Evolutionary conservation across 2,329 filamentous ascomycete genomes (phyloP), one percentile per base, ranked within the genome.

Genomic region (Arthrocladium fulminans): DNA sequence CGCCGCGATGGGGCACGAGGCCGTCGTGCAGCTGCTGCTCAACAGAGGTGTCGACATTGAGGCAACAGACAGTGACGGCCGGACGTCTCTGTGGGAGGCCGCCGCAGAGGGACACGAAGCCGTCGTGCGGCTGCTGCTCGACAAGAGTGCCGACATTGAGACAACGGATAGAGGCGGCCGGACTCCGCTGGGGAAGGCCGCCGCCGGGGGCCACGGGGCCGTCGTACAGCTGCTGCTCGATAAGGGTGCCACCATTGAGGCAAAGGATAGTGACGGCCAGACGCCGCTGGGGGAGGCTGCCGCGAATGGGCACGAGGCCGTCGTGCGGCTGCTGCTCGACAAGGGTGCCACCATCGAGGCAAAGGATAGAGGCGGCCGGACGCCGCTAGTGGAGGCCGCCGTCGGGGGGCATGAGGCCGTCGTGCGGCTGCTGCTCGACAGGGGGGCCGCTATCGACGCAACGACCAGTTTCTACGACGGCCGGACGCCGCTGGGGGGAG

Each of bases 301-400:
- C 17, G n/a, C 30, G 22, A 24, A 40, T 1, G 50, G 51, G 2
- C 44, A 50, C 20, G 47, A 51, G 22, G 48, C 38, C n/a, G 32
- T 57, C 2, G 44, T 54, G 6, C 42, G 51, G 9, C 34, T 53
- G 15, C 50, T 54, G 24, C 44, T 54, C 7, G 45, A 46, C 8
- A 32, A 35, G 6, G 43, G 25, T 7, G 50, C 52, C 22, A 30
- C 8, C 19, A n/a, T n/a, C n/a, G n/a, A n/a, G n/a, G n/a, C n/a
- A n/a, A n/a, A n/a, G n/a, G n/a, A n/a, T n/a, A n/a, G n/a, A n/a
- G n/a, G n/a, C n/a, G n/a, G n/a, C n/a, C n/a, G n/a, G n/a, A n/a
- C n/a, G n/a, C n/a, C n/a, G n/a, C n/a, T n/a, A n/a, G n/a, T n/a
- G n/a, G n/a, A n/a, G n/a, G n/a, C n/a, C n/a, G n/a, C n/a, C n/a